phyloP scores from a whole-genome alignment of 2,329 filamentous ascomycete species.

The Elsinoe fawcettii region DNA sequence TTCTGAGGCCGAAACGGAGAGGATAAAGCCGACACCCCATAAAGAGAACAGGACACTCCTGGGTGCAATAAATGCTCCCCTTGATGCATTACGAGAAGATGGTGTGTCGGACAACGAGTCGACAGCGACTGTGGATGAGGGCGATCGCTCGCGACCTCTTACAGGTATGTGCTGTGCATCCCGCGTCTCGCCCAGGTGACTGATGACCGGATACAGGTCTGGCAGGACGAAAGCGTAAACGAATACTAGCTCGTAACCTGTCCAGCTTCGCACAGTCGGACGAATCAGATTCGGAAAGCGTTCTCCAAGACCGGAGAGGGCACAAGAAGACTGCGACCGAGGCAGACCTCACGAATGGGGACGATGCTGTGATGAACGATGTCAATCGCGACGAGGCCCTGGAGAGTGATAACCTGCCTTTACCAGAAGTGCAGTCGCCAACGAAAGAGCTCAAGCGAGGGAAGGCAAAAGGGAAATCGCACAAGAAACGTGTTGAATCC shows the following conservation, averaged over 20 bases:
- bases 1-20: constrained; percentile 89
- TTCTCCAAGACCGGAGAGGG: constrained; percentile 19
- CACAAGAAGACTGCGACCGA: constrained; percentile 20
- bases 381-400: constrained; percentile 23
- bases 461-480: constrained; percentile 14
- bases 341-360: constrained; percentile 27
- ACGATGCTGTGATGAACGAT: constrained; percentile 13
- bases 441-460: constrained; percentile 27
- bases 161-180: constrained; percentile 5
- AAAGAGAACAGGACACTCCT: constrained; percentile 4
- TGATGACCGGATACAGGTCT: constrained; percentile 12
- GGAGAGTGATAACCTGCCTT: background rate
- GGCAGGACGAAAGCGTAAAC: constrained; percentile 38
- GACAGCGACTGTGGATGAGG: constrained; percentile 87
- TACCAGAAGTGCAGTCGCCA: constrained; percentile 3
- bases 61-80: background rate
- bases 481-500: constrained; percentile 7
- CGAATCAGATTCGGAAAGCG: constrained; percentile 28
- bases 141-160: constrained; percentile 57
- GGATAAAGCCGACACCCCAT: constrained; percentile 63
- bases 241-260: constrained; percentile 30
- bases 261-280: constrained; percentile 33
- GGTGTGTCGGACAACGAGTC: constrained; percentile 56
- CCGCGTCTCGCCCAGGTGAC: background rate
- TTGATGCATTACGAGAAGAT: background rate